phyloP scores from a whole-genome alignment of 129 eudicot genomes.

The Smallanthus sonchifolius region DNA sequence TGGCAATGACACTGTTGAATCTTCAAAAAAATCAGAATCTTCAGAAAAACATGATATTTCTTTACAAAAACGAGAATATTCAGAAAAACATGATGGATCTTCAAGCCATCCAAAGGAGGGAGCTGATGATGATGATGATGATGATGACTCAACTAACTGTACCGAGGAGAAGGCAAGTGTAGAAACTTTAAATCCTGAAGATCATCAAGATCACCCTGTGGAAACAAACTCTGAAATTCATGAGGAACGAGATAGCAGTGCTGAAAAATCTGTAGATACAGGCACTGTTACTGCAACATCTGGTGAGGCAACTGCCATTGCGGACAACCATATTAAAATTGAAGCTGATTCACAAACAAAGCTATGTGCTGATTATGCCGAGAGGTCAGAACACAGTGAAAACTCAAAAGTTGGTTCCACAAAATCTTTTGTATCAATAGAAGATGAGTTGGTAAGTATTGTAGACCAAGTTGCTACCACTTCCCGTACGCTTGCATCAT shows the following conservation, averaged over 20 bases:
- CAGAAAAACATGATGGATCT: slow-evolving; percentile 32
- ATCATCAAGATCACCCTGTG: slow-evolving; percentile 5
- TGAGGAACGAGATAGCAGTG: background rate
- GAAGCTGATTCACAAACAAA: slow-evolving; percentile 38
- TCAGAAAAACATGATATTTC: slow-evolving; percentile 34
- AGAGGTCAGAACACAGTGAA: slow-evolving; percentile 26
- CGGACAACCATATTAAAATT: slow-evolving; percentile 27
- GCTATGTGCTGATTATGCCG: slow-evolving; percentile 23
- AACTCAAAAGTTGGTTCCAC: slow-evolving; percentile 21
- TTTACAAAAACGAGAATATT: slow-evolving; percentile 26
- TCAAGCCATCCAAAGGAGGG: slow-evolving; percentile 26
- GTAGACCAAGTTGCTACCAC: slow-evolving; percentile 26
- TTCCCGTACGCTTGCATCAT: slow-evolving; percentile 4
- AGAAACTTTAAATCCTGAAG: slow-evolving; percentile 22
- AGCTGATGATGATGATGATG: too few relatives aligned
- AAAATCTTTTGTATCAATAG: slow-evolving; percentile 22
- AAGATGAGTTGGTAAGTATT: slow-evolving; percentile 22
- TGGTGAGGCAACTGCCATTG: slow-evolving; percentile 19
- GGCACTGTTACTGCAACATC: slow-evolving; percentile 10
- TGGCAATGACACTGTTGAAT: slow-evolving; percentile 32
- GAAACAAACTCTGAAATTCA: background rate
- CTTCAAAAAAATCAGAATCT: slow-evolving; percentile 19
- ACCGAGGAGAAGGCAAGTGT: slow-evolving; percentile 31
- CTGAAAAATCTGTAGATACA: slow-evolving; percentile 7
- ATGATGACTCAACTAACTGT: slow-evolving; percentile 23